Evolutionary conservation across 768 basidiomycete species (phyloP), one percentile per base, ranked within the genome.

Genomic region (Lactarius vividus): DNA sequence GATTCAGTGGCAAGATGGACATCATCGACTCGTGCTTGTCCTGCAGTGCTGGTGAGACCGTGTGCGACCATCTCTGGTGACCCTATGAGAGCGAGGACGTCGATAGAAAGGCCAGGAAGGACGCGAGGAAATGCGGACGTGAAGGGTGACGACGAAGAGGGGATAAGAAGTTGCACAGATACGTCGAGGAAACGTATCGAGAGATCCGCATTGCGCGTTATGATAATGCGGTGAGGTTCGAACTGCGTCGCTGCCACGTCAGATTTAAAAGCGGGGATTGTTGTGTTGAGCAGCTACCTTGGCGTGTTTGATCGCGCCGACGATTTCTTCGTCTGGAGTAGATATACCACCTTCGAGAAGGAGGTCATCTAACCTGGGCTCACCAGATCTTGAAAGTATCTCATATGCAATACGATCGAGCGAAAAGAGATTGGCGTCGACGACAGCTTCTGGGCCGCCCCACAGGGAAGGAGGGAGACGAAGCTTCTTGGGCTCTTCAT

Each of bases 151-250:
- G 80, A 79, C 7, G 76, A 75, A 4, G 78, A 72, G 55, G 77
- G 76, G 40, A 84, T 77, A 3, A 92, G 76, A 2, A 93, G 79
- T 33, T 89, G 87, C 4, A 85, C 81, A 61, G 91, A 92, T 49
- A 88, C 75, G 74, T 96, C 93, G 69, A 85, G 85, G 74, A 95
- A 90, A 62, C 82, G 84, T 23, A 95, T 76, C 5, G 81, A 83
- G 23, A 86, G 77, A 73, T 94, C 87, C 11, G 77, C 76, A 71
- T 91, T 86, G 61, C 78, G 79, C 0, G 88, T 89, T 3, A 90
- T 74, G 23, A 91, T 75, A 5, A 95, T 74, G 26, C 90, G 84
- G 70, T 81, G 85, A 16, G 82, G 83, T 72, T 89, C 85, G 68
- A 82, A 84, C 86, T 88, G 61, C 35, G 33, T 29, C 44, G 29